Base-by-base conservation (phyloP, 192 early-diverging fungal genomes). In the Entomortierella lignicola region DNA sequence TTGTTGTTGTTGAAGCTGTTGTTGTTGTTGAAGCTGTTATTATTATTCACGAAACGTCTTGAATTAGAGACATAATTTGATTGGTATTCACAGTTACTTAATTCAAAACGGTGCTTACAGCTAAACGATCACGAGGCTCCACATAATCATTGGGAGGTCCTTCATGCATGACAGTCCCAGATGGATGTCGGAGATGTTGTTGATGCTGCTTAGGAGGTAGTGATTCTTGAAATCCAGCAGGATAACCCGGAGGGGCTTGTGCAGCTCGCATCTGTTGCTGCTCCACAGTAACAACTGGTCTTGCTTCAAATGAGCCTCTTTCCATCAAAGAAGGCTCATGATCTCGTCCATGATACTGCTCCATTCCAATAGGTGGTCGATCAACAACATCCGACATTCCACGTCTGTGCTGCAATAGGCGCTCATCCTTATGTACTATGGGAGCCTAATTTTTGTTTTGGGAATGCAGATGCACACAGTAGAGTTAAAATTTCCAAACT, bases 101-200 rank as follows among this genome's bases (percentile, higher is more conserved):
- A 37, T 10, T 10, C 34, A 37, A 37, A 7, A 37, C 10, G 34
- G 10, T 7, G 34, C 34, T 37, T 37, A 37, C 34, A 37, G 10
- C 29, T 26, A 21, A 48, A 25, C 63, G 63, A n/a, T 52, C 63
- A 10, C 50, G 17, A 26, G 12, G 32, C 37, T 64, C 63, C n/a
- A 53, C 51, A 32, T 57, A 57, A 27, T 4, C 31, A 32, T 3
- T 57, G 26, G 55, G 25, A 10, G 50, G 50, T 10, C 63, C 63
- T 54, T 64, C 63, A 8, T 25, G 43, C 50, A 64, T 2, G 26
- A 25, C 31, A 27, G 63, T 30, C 8, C 63, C 63, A 13, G 54
- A 56, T 4, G 64, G 54, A 50, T 58, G 66, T 6, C 55, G 66
- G 23, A 58, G 56, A 27, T 68, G 66, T 30, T 55, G 50, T 10